Conservation (phyloP, 1,284 basidiomycete genomes). For the Papiliotrema nemorosa region DNA sequence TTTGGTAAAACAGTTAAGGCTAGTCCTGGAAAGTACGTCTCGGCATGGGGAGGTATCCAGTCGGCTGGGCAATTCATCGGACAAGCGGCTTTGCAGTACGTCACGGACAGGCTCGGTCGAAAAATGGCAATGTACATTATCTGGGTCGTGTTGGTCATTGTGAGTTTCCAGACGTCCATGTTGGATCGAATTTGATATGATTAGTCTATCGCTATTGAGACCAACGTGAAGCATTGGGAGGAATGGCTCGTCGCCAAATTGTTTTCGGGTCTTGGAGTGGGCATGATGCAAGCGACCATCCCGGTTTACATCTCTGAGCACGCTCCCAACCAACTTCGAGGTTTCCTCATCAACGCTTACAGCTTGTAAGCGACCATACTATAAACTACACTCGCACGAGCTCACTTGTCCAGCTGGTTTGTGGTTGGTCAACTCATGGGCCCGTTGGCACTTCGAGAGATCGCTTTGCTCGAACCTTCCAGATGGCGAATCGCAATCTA, state of each 20-base stretch:
- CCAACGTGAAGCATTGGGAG: slow-evolving; percentile 13
- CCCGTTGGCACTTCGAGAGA: slow-evolving; percentile 12
- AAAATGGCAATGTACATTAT: slow-evolving; percentile 15
- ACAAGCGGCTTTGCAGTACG: slow-evolving; percentile 14
- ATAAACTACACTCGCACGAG: not conserved
- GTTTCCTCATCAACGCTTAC: slow-evolving; percentile 26
- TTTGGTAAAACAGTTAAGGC: slow-evolving; percentile 6
- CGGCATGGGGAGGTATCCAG: slow-evolving; percentile 25
- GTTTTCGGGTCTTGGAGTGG: slow-evolving; percentile 25
- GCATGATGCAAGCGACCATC: slow-evolving; percentile 21
- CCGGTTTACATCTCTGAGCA: slow-evolving; percentile 27
- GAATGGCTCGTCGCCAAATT: slow-evolving; percentile 28
- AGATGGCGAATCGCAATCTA: slow-evolving; percentile 19
- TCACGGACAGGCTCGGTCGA: slow-evolving; percentile 19
- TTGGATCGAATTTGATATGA: not conserved
- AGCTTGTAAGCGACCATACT: slow-evolving; percentile 9
- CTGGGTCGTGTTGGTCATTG: slow-evolving; percentile 18
- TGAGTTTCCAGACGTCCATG: slow-evolving; percentile 6
- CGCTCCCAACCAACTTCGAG: slow-evolving; percentile 21
- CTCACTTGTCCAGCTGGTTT: slow-evolving; percentile 12
- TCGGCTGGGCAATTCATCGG: slow-evolving; percentile 17
- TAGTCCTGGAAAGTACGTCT: slow-evolving; percentile 10
- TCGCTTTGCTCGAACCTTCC: slow-evolving; percentile 12
- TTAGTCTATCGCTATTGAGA: slow-evolving; percentile 17
- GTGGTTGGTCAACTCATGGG: slow-evolving; percentile 18